Base-by-base conservation (phyloP, 2,329 filamentous ascomycete genomes). In the Colletotrichum camelliae region DNA sequence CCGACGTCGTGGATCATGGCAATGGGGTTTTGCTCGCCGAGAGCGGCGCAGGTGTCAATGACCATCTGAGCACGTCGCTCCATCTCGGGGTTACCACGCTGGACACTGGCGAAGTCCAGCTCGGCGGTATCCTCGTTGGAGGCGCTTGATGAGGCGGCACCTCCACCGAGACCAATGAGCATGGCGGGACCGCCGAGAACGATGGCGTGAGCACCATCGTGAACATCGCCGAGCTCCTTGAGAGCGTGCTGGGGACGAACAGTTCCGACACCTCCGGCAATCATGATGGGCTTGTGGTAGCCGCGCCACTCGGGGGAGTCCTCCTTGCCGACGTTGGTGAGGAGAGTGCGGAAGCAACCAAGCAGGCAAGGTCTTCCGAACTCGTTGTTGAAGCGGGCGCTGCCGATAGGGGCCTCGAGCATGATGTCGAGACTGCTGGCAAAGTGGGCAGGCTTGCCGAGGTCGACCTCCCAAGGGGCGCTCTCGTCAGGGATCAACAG, bases 271-370 rank as follows among this genome's bases (percentile, higher is more conserved):
- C 97, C 97, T 82, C 97, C 97, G 77, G 97, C 97, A 86, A 99
- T 95, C 95, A 98, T 98, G 84, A 98, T 98, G 12, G 97, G 97
- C 87, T 99, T 99, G 86, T 98, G 97, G 83, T 98, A 99, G 29
- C 97, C 97, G 79, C 96, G 91, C 81, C 95, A 91, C 79, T 98
- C 95, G 24, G 89, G 89, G 21, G 82, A 79, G 5, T 83, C 83
- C 65, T 88, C 87, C 48, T 86, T 84, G 55, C 91, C 91, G 72
- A 94, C 89, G 73, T 92, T 89, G 58, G 93, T 94, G 35, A 97
- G 91, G 48, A 99, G 90, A 1, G 97, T 99, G 76, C 96, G 91
- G 89, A 99, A 99, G 82, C 96, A 96, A 27, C 97, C 97, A 4
- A 94, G 91, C 15, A 97, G 93, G 81, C 94, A 96, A 43, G 97